A percentile compares a stretch with the other conserved stretches of the same genome.
phyloP scores from a whole-genome alignment of 2,329 filamentous ascomycete species.

The Ophiostoma tasmaniense region DNA sequence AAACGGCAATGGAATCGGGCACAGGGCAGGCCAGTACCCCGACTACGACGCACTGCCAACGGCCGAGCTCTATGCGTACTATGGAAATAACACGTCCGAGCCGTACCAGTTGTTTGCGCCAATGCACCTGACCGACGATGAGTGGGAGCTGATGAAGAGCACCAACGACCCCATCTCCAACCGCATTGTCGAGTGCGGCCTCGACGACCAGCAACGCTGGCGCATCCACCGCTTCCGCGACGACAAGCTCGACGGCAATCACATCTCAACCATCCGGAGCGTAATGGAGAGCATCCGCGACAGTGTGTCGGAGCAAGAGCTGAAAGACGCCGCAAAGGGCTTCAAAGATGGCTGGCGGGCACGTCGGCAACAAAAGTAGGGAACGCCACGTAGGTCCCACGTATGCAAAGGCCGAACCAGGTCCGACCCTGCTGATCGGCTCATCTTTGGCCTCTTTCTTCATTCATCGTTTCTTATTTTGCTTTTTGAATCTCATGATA shows the following conservation, averaged over 20 bases:
- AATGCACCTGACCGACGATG: conserved; percentile 61
- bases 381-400: not conserved
- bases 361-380: conserved; percentile 27
- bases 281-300: conserved; percentile 87
- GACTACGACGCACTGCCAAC: conserved; percentile 75
- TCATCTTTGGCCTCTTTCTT: not conserved
- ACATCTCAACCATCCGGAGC: conserved; percentile 72
- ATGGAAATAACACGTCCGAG: conserved; percentile 44
- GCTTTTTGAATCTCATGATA: not conserved
- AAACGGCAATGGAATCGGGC: no score
- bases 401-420: no score
- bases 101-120: conserved; percentile 57
- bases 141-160: conserved; percentile 77
- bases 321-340: conserved; percentile 58
- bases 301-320: conserved; percentile 71
- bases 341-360: conserved; percentile 78
- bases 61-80: conserved; percentile 62
- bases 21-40: conserved; percentile 40
- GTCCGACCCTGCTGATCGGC: not conserved
- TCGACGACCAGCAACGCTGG: conserved; percentile 69
- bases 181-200: conserved; percentile 81
- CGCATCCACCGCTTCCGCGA: conserved; percentile 83
- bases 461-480: not conserved
- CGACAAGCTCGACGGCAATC: conserved; percentile 87
- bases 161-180: conserved; percentile 71